These are phyloP conservation scores for Tripidium arundinaceum DNA, from an alignment of 202 grass and related monocot genomes.

Conservation along the genomic window DNA sequence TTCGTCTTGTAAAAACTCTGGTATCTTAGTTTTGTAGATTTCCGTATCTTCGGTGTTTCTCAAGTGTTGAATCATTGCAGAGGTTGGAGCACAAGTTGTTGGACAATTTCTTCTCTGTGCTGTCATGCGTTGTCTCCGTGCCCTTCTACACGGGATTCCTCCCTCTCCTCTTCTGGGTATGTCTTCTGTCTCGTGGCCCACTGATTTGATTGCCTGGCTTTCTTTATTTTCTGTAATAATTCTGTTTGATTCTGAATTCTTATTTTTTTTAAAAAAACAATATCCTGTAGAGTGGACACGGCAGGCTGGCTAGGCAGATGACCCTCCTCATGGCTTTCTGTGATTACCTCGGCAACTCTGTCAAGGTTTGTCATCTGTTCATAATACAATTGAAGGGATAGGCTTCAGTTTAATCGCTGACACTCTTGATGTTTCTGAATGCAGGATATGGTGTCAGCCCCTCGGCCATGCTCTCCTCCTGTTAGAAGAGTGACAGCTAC, in stretches of 20 bases:
- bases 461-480: slow-evolving; percentile 81
- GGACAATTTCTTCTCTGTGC: slow-evolving; percentile 76
- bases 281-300: slow-evolving; percentile 66
- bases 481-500: slow-evolving; percentile 85
- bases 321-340: slow-evolving; percentile 91
- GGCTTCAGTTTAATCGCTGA: not conserved
- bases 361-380: slow-evolving; percentile 66
- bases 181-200: not conserved
- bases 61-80: slow-evolving; percentile 47
- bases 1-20: not conserved
- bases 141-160: slow-evolving; percentile 98
- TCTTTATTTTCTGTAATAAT: not conserved
- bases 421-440: not conserved
- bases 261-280: not conserved
- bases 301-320: slow-evolving; percentile 91
- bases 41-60: not conserved
- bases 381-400: not conserved
- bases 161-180: slow-evolving; percentile 94
- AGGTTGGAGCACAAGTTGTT: slow-evolving; percentile 57
- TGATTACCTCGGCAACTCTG: slow-evolving; percentile 75
- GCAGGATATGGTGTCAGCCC: slow-evolving; percentile 82
- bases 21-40: not conserved
- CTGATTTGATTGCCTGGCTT: not conserved
- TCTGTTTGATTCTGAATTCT: slow-evolving; percentile 16
- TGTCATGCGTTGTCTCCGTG: slow-evolving; percentile 87